phyloP scores from a whole-genome alignment of 305 asterid genomes.

The Fraxinus floribunda region DNA sequence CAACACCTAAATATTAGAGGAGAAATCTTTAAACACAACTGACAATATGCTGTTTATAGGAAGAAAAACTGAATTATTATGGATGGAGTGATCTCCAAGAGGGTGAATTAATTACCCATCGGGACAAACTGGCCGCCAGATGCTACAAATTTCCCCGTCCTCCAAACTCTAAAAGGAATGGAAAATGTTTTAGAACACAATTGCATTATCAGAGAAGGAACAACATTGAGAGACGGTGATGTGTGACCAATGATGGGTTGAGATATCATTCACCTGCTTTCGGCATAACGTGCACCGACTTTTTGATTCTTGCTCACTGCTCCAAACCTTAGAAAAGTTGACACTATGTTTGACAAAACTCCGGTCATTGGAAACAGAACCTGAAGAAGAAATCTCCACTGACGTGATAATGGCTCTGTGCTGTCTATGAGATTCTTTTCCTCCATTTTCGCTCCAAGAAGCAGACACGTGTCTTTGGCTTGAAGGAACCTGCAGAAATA shows the following conservation, averaged over 20 bases:
- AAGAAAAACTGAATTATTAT: background rate
- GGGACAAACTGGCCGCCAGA: slow-evolving; percentile 96
- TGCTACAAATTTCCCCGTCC: slow-evolving; percentile 61
- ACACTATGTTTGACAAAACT: slow-evolving; percentile 63
- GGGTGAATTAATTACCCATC: slow-evolving; percentile 55
- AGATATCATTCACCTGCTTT: slow-evolving; percentile 56
- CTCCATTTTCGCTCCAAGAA: slow-evolving; percentile 44
- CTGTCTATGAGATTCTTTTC: slow-evolving; percentile 41
- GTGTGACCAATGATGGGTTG: slow-evolving; percentile 1
- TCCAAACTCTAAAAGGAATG: slow-evolving; percentile 47
- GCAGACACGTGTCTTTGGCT: slow-evolving; percentile 47
- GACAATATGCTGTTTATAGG: background rate
- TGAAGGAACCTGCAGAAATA: slow-evolving; percentile 45
- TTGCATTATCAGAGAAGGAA: slow-evolving; percentile 4
- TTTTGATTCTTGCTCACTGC: slow-evolving; percentile 80
- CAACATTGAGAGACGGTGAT: slow-evolving; percentile 5
- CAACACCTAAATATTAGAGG: background rate
- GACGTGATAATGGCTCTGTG: slow-evolving; percentile 53
- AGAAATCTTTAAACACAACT: background rate
- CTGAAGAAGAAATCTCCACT: slow-evolving; percentile 48
- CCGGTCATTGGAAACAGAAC: slow-evolving; percentile 49
- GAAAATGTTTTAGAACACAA: slow-evolving; percentile 22
- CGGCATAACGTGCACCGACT: slow-evolving; percentile 79
- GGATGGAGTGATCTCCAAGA: slow-evolving; percentile 4
- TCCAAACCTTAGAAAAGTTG: slow-evolving; percentile 87